A percentile compares a stretch with the other conserved stretches of the same genome.
These are phyloP conservation scores for Anaeramoeba ignava DNA, from an alignment of 78 protist genomes.

Conservation along the genomic window DNA sequence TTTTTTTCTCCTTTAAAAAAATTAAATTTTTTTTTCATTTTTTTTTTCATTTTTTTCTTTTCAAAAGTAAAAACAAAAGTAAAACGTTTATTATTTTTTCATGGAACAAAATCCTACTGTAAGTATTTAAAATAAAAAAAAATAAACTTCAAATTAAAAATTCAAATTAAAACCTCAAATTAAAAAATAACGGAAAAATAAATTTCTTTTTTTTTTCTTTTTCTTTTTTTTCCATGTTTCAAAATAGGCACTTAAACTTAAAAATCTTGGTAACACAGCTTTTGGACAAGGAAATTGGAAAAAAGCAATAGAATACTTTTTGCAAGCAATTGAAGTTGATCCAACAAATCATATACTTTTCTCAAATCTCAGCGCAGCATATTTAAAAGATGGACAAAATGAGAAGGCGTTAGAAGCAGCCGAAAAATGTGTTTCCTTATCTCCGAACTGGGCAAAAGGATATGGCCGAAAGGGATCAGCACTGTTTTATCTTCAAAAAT, in stretches of 20 bases:
- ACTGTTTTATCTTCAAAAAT: not conserved
- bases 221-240: too few relatives aligned
- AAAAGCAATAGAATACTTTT: slow-evolving; percentile 31
- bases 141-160: too few relatives aligned
- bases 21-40: too few relatives aligned
- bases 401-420: slow-evolving; percentile 22
- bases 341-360: slow-evolving; percentile 26
- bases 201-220: too few relatives aligned
- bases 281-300: slow-evolving; percentile 26
- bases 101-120: too few relatives aligned
- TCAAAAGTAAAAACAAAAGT: too few relatives aligned
- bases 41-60: too few relatives aligned
- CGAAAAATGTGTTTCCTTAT: slow-evolving; percentile 8
- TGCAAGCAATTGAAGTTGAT: slow-evolving; percentile 21
- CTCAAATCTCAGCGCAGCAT: slow-evolving; percentile 27
- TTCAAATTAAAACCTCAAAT: too few relatives aligned
- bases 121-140: too few relatives aligned
- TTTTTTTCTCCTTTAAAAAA: too few relatives aligned
- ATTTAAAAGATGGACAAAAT: slow-evolving; percentile 9
- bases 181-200: too few relatives aligned
- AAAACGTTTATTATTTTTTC: too few relatives aligned
- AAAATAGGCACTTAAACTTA: slow-evolving; percentile 1
- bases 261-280: slow-evolving; percentile 5
- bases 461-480: slow-evolving; percentile 28
- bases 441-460: slow-evolving; percentile 23